Percentiles rank a stretch among this genome's conserved stretches.
phyloP scores from a whole-genome alignment of 2,329 filamentous ascomycete species.

The Neoascochyta sp. region DNA sequence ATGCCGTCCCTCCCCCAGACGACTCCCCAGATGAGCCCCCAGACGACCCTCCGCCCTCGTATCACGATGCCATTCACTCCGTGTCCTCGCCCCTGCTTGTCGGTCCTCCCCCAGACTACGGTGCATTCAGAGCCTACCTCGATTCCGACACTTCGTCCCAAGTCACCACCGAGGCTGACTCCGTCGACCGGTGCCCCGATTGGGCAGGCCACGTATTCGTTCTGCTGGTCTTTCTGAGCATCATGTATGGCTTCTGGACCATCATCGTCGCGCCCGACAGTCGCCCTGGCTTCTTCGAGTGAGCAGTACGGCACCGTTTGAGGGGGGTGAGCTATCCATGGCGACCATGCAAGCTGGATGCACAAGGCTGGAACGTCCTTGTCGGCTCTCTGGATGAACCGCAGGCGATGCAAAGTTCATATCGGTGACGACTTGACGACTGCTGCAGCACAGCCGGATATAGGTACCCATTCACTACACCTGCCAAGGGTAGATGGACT shows the following conservation, averaged over 20 bases:
- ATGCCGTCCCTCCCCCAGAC: slow-evolving; percentile 12
- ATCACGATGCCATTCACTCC: slow-evolving; percentile 29
- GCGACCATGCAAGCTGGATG: slow-evolving; percentile 11
- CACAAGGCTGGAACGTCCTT: too few species aligned
- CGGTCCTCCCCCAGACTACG: slow-evolving; percentile 29
- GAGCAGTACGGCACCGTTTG: too few species aligned
- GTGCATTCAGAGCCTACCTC: slow-evolving; percentile 25
- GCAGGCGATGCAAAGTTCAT: too few species aligned
- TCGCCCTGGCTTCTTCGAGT: slow-evolving; percentile 1
- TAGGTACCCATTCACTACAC: too few species aligned
- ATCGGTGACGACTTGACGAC: too few species aligned
- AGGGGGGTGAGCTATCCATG: too few species aligned
- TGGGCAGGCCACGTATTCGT: slow-evolving; percentile 28
- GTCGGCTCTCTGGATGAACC: too few species aligned
- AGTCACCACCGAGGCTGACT: slow-evolving; percentile 28
- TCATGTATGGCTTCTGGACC: slow-evolving; percentile 32
- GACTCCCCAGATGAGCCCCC: slow-evolving; percentile 33
- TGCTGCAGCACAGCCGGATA: too few species aligned
- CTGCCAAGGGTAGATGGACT: too few species aligned
- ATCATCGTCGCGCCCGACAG: slow-evolving; percentile 22
- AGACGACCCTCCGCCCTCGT: slow-evolving; percentile 32
- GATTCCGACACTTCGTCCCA: slow-evolving; percentile 29
- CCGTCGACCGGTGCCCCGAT: slow-evolving; percentile 23
- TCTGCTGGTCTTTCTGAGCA: slow-evolving; percentile 22
- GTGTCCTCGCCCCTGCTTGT: slow-evolving; percentile 26